These are phyloP conservation scores for Aschersonia sp. DNA, from an alignment of 2,329 filamentous ascomycete species.

Conservation along the genomic window DNA sequence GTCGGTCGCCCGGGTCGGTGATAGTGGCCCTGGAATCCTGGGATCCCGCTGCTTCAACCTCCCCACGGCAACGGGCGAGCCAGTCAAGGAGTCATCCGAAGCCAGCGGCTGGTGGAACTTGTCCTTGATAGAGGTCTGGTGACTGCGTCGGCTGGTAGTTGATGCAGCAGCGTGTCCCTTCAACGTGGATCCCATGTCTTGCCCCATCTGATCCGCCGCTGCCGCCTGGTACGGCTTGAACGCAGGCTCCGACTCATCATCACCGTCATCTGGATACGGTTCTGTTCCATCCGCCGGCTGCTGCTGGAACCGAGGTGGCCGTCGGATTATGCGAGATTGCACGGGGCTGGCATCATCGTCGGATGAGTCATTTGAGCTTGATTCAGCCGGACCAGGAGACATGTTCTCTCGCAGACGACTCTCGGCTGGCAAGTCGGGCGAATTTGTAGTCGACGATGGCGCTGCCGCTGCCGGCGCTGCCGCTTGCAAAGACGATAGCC, in stretches of 20 bases:
- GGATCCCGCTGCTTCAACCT: slow-evolving; percentile 17
- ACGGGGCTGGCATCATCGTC: slow-evolving; percentile 36
- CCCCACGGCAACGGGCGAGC: slow-evolving; percentile 24
- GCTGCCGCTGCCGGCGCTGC: slow-evolving; percentile 10
- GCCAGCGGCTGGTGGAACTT: slow-evolving; percentile 34
- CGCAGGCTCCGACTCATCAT: slow-evolving; percentile 40
- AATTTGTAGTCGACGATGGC: slow-evolving; percentile 10
- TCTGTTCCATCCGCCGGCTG: slow-evolving; percentile 14
- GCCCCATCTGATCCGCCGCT: slow-evolving; percentile 19
- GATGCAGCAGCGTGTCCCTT: slow-evolving; percentile 25
- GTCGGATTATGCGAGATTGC: slow-evolving; percentile 44
- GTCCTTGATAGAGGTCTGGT: slow-evolving; percentile 15
- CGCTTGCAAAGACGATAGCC: slow-evolving; percentile 26
- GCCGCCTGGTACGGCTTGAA: slow-evolving; percentile 33
- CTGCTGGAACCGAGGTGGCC: slow-evolving; percentile 36
- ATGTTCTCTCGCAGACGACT: slow-evolving; percentile 10
- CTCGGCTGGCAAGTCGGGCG: slow-evolving; percentile 8
- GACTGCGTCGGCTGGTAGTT: slow-evolving; percentile 13
- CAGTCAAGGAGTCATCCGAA: slow-evolving; percentile 48
- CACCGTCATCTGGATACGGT: slow-evolving; percentile 34
- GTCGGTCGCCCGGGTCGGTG: slow-evolving; percentile 44
- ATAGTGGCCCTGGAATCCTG: slow-evolving; percentile 30
- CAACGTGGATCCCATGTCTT: slow-evolving; percentile 38
- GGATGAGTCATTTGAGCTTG: slow-evolving; percentile 25
- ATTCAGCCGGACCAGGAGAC: slow-evolving; percentile 22